Evolutionary conservation across 768 basidiomycete species (phyloP).

Genomic region (Termitomyces sp.): DNA sequence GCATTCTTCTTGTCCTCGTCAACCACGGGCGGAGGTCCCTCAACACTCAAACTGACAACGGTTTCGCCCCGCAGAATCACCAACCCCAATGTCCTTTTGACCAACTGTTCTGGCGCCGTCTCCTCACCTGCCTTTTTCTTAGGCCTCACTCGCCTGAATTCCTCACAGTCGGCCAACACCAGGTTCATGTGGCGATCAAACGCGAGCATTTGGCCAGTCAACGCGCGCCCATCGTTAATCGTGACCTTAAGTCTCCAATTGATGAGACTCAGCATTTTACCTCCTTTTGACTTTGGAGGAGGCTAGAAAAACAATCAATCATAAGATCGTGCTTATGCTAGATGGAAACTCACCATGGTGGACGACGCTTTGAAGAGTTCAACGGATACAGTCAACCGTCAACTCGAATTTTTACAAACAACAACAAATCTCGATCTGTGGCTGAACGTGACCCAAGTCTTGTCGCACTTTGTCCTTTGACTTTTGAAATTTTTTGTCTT

Average conservation of each 20-base stretch:
- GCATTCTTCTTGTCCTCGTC: conserved; percentile 86
- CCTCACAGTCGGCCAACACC: conserved; percentile 96
- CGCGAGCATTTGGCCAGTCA: conserved; percentile 98
- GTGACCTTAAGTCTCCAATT: conserved; percentile 98
- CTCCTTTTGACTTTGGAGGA: conserved; percentile 96
- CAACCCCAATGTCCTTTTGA: conserved; percentile 94
- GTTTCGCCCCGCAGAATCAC: conserved; percentile 96
- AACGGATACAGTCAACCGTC: conserved; percentile 10
- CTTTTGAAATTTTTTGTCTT: no score
- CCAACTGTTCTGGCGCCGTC: conserved; percentile 78
- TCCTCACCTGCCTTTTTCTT: conserved; percentile 90
- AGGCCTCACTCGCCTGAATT: conserved; percentile 86
- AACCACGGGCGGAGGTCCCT: conserved; percentile 89
- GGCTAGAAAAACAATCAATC: conserved; percentile 43
- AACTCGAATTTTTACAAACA: conserved; percentile 19
- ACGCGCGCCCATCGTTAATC: conserved; percentile 92
- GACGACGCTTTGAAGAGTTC: conserved; percentile 22
- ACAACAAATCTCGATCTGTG: conserved; percentile 16
- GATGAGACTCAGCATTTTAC: conserved; percentile 96
- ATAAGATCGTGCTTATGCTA: not conserved
- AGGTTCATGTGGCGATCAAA: conserved; percentile 99
- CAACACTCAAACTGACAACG: conserved; percentile 90
- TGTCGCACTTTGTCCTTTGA: no score
- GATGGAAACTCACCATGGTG: conserved; percentile 47
- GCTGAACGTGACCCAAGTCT: not conserved